Conservation (phyloP, 441 rosid genomes). For the Oxalis stricta region DNA sequence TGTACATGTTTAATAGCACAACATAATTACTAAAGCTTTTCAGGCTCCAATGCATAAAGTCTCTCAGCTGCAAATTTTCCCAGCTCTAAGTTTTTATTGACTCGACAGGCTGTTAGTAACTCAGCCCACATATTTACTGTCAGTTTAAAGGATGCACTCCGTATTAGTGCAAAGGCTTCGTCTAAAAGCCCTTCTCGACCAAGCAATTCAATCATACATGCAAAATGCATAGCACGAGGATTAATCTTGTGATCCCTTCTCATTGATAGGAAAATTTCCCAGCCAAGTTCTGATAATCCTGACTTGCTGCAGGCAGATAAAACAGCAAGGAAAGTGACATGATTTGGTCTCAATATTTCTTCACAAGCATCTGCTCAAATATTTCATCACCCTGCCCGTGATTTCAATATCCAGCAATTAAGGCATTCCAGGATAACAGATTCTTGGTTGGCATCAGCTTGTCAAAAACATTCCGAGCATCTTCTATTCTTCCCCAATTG, state of each 20-base stretch:
- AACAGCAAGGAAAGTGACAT: constrained; percentile 72
- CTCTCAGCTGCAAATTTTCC: constrained; percentile 77
- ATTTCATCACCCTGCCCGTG: constrained; percentile 61
- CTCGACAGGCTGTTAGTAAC: constrained; percentile 69
- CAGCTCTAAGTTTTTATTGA: constrained; percentile 57
- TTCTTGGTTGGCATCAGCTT: constrained; percentile 59
- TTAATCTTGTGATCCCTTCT: constrained; percentile 42
- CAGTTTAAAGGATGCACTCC: constrained; percentile 49
- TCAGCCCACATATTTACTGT: constrained; percentile 94
- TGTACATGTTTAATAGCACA: constrained; percentile 71
- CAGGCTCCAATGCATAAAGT: constrained; percentile 72
- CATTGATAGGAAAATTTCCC: constrained; percentile 79
- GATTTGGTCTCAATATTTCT: constrained; percentile 55
- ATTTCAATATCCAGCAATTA: constrained; percentile 76
- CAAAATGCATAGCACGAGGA: constrained; percentile 84
- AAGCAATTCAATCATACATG: constrained; percentile 69
- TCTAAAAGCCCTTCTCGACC: constrained; percentile 77
- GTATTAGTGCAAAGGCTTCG: constrained; percentile 69
- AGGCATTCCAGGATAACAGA: constrained; percentile 73
- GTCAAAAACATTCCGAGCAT: constrained; percentile 63
- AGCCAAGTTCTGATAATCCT: constrained; percentile 55
- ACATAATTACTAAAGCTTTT: constrained; percentile 66
- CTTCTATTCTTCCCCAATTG: constrained; percentile 87
- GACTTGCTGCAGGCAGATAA: constrained; percentile 74
- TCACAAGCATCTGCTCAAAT: constrained; percentile 57